A percentile compares a stretch with the other conserved stretches of the same genome.
Conservation (phyloP, 2,329 filamentous ascomycete species). For the Exophiala spinifera region DNA sequence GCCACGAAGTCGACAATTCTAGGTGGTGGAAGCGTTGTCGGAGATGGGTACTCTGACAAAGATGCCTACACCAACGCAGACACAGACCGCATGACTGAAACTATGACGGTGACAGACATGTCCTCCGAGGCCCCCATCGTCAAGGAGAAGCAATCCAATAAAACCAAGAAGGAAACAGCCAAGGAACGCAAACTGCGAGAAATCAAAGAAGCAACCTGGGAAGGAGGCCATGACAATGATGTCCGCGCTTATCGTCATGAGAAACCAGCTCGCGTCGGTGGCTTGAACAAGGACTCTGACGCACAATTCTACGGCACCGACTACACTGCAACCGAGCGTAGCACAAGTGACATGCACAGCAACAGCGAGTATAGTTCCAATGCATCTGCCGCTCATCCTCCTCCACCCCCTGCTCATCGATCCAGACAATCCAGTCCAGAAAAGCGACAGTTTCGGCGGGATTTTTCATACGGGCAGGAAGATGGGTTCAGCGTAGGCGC, state of each 20-base stretch:
- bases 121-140: constrained; percentile 29
- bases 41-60: constrained; percentile 60
- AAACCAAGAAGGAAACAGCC: constrained; percentile 43
- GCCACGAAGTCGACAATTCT: constrained; percentile 79
- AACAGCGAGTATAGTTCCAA: constrained; percentile 33
- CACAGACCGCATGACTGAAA: constrained; percentile 42
- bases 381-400: no score
- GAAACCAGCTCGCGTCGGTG: constrained; percentile 80
- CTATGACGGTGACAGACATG: constrained; percentile 28
- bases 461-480: constrained; percentile 29
- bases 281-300: constrained; percentile 79
- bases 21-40: constrained; percentile 76
- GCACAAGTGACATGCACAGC: constrained; percentile 26
- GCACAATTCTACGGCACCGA: constrained; percentile 79
- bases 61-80: constrained; percentile 38
- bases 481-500: constrained; percentile 19
- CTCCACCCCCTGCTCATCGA: constrained; percentile 16
- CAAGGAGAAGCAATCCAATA: constrained; percentile 39
- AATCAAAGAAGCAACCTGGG: constrained; percentile 45
- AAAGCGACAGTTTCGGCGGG: constrained; percentile 24
- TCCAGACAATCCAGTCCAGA: constrained; percentile 21
- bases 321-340: constrained; percentile 60
- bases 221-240: constrained; percentile 63
- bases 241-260: constrained; percentile 83
- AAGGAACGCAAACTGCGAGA: constrained; percentile 42